These are phyloP conservation scores for Mycosphaerella arachidis DNA, from an alignment of 2,329 filamentous ascomycete genomes.

Conservation along the genomic window DNA sequence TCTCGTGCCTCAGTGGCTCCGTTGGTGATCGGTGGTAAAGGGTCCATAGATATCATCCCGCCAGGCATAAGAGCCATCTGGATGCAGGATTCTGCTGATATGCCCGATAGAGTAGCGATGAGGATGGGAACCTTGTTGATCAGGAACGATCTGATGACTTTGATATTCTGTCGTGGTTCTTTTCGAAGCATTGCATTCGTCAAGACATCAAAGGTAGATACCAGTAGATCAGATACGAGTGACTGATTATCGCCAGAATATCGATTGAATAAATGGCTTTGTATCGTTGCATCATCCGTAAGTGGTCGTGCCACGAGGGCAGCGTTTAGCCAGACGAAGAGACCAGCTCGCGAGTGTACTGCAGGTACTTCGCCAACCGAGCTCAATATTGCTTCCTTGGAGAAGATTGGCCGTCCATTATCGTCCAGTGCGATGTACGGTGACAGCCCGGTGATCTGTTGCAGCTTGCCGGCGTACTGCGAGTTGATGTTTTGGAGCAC, in stretches of 20 bases:
- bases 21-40: slow-evolving; percentile 60
- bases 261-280: slow-evolving; percentile 76
- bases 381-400: slow-evolving; percentile 53
- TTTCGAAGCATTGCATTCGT: slow-evolving; percentile 78
- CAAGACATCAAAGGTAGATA: slow-evolving; percentile 83
- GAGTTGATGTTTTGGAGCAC: slow-evolving; percentile 34
- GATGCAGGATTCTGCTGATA: slow-evolving; percentile 61
- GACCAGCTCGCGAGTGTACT: slow-evolving; percentile 70
- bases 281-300: slow-evolving; percentile 72
- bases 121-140: slow-evolving; percentile 67
- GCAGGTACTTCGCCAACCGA: slow-evolving; percentile 57
- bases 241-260: slow-evolving; percentile 79
- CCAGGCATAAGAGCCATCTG: slow-evolving; percentile 58
- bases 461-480: slow-evolving; percentile 28
- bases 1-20: slow-evolving; percentile 52
- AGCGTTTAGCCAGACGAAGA: slow-evolving; percentile 82
- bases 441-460: slow-evolving; percentile 24
- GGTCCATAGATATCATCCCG: slow-evolving; percentile 57
- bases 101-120: slow-evolving; percentile 54
- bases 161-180: slow-evolving; percentile 56
- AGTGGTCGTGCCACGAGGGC: slow-evolving; percentile 76
- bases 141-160: slow-evolving; percentile 79
- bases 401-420: slow-evolving; percentile 55
- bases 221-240: slow-evolving; percentile 74
- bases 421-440: slow-evolving; percentile 66